These are phyloP conservation scores for Cystobasidium onofrii DNA, from an alignment of 768 basidiomycete species.

Conservation along the genomic window DNA sequence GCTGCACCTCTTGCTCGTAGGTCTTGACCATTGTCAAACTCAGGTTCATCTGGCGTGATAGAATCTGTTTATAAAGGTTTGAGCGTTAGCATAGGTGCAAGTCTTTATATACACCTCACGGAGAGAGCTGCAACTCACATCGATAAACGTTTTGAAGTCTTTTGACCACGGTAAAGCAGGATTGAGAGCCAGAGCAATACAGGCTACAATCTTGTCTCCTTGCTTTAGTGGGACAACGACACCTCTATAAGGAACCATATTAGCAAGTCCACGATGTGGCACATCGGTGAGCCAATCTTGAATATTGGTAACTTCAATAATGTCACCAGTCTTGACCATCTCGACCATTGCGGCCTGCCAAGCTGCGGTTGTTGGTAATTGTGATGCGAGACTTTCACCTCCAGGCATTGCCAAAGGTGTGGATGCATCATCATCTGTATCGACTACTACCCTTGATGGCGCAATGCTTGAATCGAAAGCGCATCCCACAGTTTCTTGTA, in stretches of 20 bases:
- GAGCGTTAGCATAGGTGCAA: neutral
- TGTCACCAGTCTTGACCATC: constrained; percentile 10
- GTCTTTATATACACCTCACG: too few relatives aligned
- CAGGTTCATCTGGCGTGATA: constrained; percentile 10
- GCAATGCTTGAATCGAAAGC: constrained; percentile 27
- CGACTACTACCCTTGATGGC: constrained; percentile 17
- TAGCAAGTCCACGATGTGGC: constrained; percentile 23
- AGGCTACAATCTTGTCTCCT: constrained; percentile 19
- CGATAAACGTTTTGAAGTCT: constrained; percentile 26
- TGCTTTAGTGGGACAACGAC: constrained; percentile 28
- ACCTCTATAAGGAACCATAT: constrained; percentile 9
- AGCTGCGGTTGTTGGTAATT: neutral
- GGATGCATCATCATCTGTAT: constrained; percentile 12
- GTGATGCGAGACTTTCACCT: neutral
- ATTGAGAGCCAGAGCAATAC: constrained; percentile 20
- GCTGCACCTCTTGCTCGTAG: constrained; percentile 21
- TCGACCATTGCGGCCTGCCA: constrained; percentile 21
- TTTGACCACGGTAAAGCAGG: constrained; percentile 27
- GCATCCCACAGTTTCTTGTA: constrained; percentile 34
- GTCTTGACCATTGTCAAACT: constrained; percentile 13
- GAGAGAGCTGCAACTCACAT: neutral
- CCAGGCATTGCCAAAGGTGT: neutral
- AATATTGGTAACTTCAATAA: constrained; percentile 24
- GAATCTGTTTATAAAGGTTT: constrained; percentile 3
- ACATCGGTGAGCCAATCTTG: neutral